phyloP scores from a whole-genome alignment of 1,139 yeast species.

The Blastobotrys arbuscula region DNA sequence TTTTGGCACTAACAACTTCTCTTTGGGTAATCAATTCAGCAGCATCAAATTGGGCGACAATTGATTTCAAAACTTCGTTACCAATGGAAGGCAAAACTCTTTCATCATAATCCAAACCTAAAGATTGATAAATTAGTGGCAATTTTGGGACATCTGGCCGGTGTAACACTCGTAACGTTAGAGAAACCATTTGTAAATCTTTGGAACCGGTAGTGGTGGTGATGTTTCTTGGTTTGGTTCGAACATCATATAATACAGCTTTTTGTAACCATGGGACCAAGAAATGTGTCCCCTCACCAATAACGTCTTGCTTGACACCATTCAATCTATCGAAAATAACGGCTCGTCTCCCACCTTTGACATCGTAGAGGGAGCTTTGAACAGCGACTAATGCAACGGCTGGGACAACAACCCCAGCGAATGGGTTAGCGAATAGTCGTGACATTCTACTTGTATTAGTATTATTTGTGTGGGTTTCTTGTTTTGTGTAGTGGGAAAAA shows the following conservation, averaged over 20 bases:
- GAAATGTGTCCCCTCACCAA: slow-evolving; percentile 97
- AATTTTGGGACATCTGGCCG: slow-evolving; percentile 83
- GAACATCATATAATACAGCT: slow-evolving; percentile 84
- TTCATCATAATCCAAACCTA: slow-evolving; percentile 95
- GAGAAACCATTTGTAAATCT: slow-evolving; percentile 91
- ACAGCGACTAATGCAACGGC: slow-evolving; percentile 25
- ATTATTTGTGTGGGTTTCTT: not conserved
- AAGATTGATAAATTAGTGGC: slow-evolving; percentile 80
- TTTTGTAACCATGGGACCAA: slow-evolving; percentile 93
- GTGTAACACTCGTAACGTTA: slow-evolving; percentile 88
- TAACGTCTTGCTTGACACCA: slow-evolving; percentile 81
- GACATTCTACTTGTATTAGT: slow-evolving; percentile 10
- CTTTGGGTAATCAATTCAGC: slow-evolving; percentile 96
- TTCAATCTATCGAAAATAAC: slow-evolving; percentile 86
- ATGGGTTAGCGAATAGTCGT: slow-evolving; percentile 14
- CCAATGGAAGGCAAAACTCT: slow-evolving; percentile 96
- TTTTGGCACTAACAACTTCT: slow-evolving; percentile 87
- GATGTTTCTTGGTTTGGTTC: slow-evolving; percentile 88
- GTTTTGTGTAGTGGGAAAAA: not conserved
- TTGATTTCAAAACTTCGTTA: slow-evolving; percentile 88
- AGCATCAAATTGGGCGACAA: slow-evolving; percentile 97
- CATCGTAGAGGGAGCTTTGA: slow-evolving; percentile 56
- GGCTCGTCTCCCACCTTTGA: slow-evolving; percentile 92
- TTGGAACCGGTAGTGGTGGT: slow-evolving; percentile 96
- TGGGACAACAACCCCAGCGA: slow-evolving; percentile 28